Conservation (phyloP, 2,329 filamentous ascomycete species). For the Alternaria alternata region DNA sequence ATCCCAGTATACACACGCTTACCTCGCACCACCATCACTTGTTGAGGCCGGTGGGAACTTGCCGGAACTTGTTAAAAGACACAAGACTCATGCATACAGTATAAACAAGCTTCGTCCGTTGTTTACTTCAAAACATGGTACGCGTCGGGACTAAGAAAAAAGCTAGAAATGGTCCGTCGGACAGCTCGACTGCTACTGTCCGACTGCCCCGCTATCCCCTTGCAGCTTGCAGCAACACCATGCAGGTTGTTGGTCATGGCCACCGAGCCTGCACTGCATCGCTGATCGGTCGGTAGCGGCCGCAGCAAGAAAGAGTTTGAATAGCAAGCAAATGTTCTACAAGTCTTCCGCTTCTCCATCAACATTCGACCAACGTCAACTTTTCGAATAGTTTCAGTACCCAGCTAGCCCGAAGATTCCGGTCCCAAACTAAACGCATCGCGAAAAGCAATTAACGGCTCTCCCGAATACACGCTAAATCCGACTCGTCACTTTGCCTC, state of each 20-base stretch:
- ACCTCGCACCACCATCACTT: background rate
- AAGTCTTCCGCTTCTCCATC: background rate
- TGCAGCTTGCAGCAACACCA: conserved; percentile 33
- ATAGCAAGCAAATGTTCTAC: background rate
- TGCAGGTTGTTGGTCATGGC: background rate
- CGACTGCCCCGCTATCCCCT: conserved; percentile 25
- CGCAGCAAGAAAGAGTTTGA: conserved; percentile 12
- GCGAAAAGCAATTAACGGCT: conserved; percentile 8
- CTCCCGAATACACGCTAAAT: background rate
- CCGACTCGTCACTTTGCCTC: background rate
- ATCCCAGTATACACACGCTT: background rate
- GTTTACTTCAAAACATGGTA: conserved; percentile 3
- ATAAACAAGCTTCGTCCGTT: background rate
- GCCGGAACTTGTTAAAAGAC: background rate
- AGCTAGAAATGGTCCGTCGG: conserved; percentile 7
- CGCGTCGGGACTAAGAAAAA: conserved; percentile 7
- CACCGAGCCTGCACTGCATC: conserved; percentile 1
- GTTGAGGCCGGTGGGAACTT: background rate
- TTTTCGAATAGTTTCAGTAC: background rate
- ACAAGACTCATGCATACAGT: background rate
- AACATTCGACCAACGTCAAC: background rate
- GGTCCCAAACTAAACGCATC: conserved; percentile 7
- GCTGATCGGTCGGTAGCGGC: conserved; percentile 39
- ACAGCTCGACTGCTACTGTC: background rate
- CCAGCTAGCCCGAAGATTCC: background rate